phyloP scores from a whole-genome alignment of 2,329 filamentous ascomycete species.

The Ceratocystis huliohia region DNA sequence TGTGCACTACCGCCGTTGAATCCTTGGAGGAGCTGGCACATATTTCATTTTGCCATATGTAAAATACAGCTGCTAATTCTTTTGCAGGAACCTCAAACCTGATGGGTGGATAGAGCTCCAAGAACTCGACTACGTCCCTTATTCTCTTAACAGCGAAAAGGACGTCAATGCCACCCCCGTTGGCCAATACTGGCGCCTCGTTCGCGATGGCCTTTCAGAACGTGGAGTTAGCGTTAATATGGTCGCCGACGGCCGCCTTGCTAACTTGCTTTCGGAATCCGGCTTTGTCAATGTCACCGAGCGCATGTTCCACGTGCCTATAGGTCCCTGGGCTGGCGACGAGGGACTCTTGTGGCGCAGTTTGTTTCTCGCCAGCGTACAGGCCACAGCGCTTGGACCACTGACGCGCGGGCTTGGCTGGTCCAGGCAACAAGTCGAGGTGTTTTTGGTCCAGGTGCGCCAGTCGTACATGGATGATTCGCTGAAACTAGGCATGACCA shows the following conservation, averaged over 20 bases:
- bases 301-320: conserved; percentile 38
- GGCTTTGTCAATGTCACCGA: conserved; percentile 42
- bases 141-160: conserved; percentile 32
- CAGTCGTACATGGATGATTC: conserved; percentile 36
- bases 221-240: conserved; percentile 38
- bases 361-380: conserved; percentile 37
- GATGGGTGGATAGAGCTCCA: conserved; percentile 45
- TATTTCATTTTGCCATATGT: not conserved
- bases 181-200: conserved; percentile 35
- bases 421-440: conserved; percentile 36
- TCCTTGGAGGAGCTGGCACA: too few relatives aligned
- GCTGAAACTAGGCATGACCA: conserved; percentile 41
- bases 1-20: not conserved
- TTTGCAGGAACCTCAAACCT: conserved; percentile 37
- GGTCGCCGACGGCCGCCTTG: conserved; percentile 32
- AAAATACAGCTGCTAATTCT: conserved; percentile 5
- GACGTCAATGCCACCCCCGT: conserved; percentile 33
- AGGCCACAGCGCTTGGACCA: conserved; percentile 41
- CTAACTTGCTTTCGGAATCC: conserved; percentile 36
- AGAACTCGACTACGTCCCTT: conserved; percentile 40
- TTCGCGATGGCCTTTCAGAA: conserved; percentile 33
- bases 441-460: conserved; percentile 37
- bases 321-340: conserved; percentile 43
- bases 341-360: conserved; percentile 41
- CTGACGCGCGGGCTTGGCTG: conserved; percentile 38